Evolutionary conservation across 768 basidiomycete species (phyloP), one percentile per base, ranked within the genome.

Genomic region (Sarcomyxa edulis): DNA sequence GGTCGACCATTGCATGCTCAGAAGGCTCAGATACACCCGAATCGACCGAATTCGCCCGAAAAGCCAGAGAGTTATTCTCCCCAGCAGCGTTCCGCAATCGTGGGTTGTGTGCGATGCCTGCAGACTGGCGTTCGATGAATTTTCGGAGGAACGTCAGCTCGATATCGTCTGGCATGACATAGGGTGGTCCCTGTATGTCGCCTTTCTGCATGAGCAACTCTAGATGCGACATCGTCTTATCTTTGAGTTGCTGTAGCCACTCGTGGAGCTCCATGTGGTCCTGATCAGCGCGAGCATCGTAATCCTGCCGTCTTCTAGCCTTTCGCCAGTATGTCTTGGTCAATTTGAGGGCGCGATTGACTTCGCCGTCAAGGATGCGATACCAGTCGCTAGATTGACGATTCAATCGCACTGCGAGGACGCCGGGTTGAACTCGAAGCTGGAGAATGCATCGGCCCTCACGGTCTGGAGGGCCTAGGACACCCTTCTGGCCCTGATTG

Each of bases 241-340:
- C 86, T 58, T 89, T 89, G 49, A 89, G 68, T 56, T 88, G 86
- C 50, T 89, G 86, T 2, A 89, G 64, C 86, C 86, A 89, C 54
- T 89, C 86, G 50, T 89, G 86, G 15, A 89, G 63, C 54, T 89
- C 86, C 85, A 89, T 89, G 52, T 89, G 86, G 54, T 89, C 86
- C 55, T 87, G 86, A 65, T 89, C 86, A 1, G 86, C 86, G 34
- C 81, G 77, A 35, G 83, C 78, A 54, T 89, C 84, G 61, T 84
- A 89, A 62, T 88, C 86, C 61, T 89, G 86, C 45, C 86, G 77
- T 60, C 86, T 66, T 41, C 80, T 66, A n/a, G 79, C 72, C 54
- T 89, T 89, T 47, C 86, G 70, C 86, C 86, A 89, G 57, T 84
- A 89, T 1, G 84, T 88, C 63, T 88, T 89, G 20, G 86, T 89